These are phyloP conservation scores for Vachellia pachyceras DNA, from an alignment of 306 rosid genomes.

Conservation along the genomic window DNA sequence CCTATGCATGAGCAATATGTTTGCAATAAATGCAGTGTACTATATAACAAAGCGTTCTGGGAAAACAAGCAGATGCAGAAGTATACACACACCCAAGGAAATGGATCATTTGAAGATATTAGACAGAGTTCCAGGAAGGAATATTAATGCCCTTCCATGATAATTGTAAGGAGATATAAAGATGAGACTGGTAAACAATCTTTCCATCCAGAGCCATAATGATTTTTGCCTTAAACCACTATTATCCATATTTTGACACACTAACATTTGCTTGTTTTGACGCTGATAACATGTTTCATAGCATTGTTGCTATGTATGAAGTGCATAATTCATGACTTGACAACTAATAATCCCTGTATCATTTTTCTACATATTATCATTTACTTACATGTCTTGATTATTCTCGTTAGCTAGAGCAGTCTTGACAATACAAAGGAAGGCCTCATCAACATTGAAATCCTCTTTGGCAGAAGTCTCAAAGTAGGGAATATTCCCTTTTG, in stretches of 20 bases:
- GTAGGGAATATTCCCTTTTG: constrained; percentile 87
- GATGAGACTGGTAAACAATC: not conserved
- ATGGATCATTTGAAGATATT: not conserved
- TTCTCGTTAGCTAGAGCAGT: constrained; percentile 80
- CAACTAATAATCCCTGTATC: not conserved
- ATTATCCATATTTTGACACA: constrained; percentile 5
- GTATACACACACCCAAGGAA: not conserved
- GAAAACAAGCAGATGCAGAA: not conserved
- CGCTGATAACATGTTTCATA: not conserved
- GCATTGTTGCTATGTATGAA: constrained; percentile 14
- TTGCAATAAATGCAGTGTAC: not conserved
- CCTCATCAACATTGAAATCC: constrained; percentile 86
- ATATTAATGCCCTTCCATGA: not conserved
- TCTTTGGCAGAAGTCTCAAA: constrained; percentile 96
- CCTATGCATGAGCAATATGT: not conserved
- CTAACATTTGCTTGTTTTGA: not conserved
- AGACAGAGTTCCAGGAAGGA: not conserved
- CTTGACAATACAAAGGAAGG: constrained; percentile 86
- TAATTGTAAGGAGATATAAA: not conserved
- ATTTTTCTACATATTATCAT: not conserved
- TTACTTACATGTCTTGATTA: constrained; percentile 86
- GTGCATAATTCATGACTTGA: not conserved
- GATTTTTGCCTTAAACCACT: not conserved
- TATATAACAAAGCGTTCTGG: not conserved
- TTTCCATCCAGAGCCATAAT: not conserved